Percentiles rank a stretch among this genome's conserved stretches.
These are phyloP conservation scores for Parathielavia hyrcaniae DNA, from an alignment of 495 filamentous ascomycete genomes.

Conservation along the genomic window DNA sequence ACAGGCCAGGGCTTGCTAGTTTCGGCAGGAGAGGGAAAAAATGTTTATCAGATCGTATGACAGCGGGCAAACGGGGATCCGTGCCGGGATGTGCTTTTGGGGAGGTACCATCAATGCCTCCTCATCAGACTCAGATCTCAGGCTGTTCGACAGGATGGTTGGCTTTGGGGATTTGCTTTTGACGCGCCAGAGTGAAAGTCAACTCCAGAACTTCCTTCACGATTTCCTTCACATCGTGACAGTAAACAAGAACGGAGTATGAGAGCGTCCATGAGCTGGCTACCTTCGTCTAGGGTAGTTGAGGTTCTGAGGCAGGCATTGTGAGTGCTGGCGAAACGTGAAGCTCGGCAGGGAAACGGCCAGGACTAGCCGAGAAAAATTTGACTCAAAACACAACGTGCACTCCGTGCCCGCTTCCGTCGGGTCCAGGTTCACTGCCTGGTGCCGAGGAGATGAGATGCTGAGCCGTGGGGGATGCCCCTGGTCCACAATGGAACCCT, in stretches of 20 bases:
- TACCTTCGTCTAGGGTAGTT: too few relatives aligned
- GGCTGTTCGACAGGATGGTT: too few relatives aligned
- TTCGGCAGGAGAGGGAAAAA: slow-evolving; percentile 15
- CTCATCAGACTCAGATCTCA: too few relatives aligned
- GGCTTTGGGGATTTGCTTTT: too few relatives aligned
- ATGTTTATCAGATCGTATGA: slow-evolving; percentile 34
- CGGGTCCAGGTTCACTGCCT: neutral
- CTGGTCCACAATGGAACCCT: too few relatives aligned
- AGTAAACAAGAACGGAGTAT: too few relatives aligned
- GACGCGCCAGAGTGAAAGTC: too few relatives aligned
- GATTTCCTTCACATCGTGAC: too few relatives aligned
- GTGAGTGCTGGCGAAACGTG: neutral
- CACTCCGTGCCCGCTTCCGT: neutral
- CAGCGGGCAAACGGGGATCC: slow-evolving; percentile 1
- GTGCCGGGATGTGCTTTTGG: neutral
- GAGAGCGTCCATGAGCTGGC: too few relatives aligned
- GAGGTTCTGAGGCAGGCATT: too few relatives aligned
- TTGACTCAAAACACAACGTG: neutral
- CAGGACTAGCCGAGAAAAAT: neutral
- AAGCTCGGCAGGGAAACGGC: neutral
- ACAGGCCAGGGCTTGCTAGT: neutral
- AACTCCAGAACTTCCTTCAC: too few relatives aligned
- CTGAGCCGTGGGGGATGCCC: neutral
- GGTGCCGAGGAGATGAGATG: slow-evolving; percentile 7
- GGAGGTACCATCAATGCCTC: neutral